Percentiles rank a stretch among this genome's conserved stretches.
phyloP scores from a whole-genome alignment of 1,139 yeast species.

The Barnettozyma hawaiiensis region DNA sequence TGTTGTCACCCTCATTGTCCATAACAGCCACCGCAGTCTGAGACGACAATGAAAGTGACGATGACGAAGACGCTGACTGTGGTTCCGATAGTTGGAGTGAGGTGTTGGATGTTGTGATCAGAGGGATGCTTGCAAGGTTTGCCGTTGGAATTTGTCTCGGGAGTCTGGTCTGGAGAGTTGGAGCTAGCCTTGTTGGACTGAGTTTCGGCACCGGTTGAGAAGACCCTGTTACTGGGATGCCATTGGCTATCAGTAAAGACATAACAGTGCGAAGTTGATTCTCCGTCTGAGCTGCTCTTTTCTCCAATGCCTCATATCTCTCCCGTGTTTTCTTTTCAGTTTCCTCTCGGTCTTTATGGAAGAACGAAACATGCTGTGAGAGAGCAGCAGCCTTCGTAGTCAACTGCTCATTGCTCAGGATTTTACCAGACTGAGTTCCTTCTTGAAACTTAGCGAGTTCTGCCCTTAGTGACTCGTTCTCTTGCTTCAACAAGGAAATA shows the following conservation, averaged over 20 bases:
- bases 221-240: not conserved
- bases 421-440: not conserved
- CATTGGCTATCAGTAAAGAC: not conserved
- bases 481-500: slow-evolving; percentile 4
- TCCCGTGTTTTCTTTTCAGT: not conserved
- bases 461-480: not conserved
- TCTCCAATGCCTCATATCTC: not conserved
- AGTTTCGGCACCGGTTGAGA: too few species aligned
- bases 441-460: not conserved
- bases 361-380: not conserved
- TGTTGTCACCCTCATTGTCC: not conserved
- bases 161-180: not conserved
- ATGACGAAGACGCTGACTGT: not conserved
- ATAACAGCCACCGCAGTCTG: not conserved
- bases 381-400: not conserved
- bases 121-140: not conserved
- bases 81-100: not conserved
- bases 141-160: not conserved
- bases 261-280: not conserved
- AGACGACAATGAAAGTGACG: too few species aligned
- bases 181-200: not conserved
- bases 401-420: not conserved
- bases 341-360: not conserved
- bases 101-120: not conserved
- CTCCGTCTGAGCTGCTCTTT: not conserved